Percentiles rank a stretch among this genome's conserved stretches.
phyloP scores from a whole-genome alignment of 1,284 basidiomycete genomes.

The Fomitiporia mediterranea region DNA sequence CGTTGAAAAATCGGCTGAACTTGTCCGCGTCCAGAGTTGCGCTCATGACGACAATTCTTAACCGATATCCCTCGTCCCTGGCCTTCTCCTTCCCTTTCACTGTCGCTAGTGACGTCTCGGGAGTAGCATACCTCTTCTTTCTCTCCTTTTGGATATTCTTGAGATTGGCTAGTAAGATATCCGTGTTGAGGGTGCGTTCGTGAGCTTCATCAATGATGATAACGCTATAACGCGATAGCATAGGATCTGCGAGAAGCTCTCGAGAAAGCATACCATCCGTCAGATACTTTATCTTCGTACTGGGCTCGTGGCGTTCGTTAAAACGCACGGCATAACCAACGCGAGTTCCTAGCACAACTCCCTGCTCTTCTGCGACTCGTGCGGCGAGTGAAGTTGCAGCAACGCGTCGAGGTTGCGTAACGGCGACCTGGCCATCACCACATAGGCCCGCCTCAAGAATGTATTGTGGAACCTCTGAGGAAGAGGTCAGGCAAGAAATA shows the following conservation, averaged over 20 bases:
- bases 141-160: constrained; percentile 81
- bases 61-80: constrained; percentile 40
- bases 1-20: constrained; percentile 85
- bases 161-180: constrained; percentile 88
- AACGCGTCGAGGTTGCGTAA: constrained; percentile 92
- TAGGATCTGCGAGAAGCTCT: constrained; percentile 75
- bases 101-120: constrained; percentile 23
- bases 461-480: constrained; percentile 84
- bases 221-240: constrained; percentile 83
- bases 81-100: constrained; percentile 34
- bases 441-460: constrained; percentile 69
- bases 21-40: constrained; percentile 94
- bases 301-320: constrained; percentile 69
- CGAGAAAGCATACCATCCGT: constrained; percentile 97
- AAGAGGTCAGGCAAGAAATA: constrained; percentile 19
- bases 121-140: constrained; percentile 38
- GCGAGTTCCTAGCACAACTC: constrained; percentile 57
- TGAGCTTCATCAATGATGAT: constrained; percentile 97
- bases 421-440: constrained; percentile 66
- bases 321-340: constrained; percentile 97
- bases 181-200: constrained; percentile 91
- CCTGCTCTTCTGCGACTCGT: constrained; percentile 86
- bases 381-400: constrained; percentile 90
- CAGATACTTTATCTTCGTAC: constrained; percentile 89
- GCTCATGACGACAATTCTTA: constrained; percentile 96